Percentiles rank a stretch among this genome's conserved stretches.
phyloP scores from a whole-genome alignment of 441 rosid species.

The Syzygium malaccense region DNA sequence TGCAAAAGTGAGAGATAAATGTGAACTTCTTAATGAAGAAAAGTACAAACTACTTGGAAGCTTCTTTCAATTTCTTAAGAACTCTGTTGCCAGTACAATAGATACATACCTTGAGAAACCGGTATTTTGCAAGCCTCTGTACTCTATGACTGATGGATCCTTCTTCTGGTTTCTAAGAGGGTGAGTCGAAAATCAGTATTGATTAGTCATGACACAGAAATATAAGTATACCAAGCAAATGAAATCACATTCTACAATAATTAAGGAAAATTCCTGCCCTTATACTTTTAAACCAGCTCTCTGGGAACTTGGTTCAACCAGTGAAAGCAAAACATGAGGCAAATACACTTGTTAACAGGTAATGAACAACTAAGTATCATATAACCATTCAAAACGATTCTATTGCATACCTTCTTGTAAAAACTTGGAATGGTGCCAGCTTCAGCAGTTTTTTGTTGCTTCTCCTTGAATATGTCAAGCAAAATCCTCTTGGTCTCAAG shows the following conservation, averaged over 20 bases:
- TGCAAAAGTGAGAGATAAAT: conserved; percentile 26
- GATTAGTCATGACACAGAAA: neutral
- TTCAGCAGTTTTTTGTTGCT: conserved; percentile 88
- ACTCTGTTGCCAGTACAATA: neutral
- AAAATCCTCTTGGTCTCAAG: conserved; percentile 95
- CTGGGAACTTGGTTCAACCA: neutral
- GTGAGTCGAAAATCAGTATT: neutral
- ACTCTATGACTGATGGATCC: conserved; percentile 97
- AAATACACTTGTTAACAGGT: neutral
- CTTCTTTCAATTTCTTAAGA: neutral
- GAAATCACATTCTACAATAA: neutral
- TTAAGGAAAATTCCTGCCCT: neutral
- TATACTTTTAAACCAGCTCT: neutral
- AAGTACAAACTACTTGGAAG: neutral
- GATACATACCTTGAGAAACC: conserved; percentile 67
- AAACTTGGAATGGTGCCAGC: conserved; percentile 87
- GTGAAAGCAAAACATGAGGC: neutral
- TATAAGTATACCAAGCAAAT: neutral
- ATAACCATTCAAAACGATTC: neutral
- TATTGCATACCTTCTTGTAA: conserved; percentile 78
- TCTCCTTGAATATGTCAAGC: conserved; percentile 95
- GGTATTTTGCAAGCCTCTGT: conserved; percentile 87
- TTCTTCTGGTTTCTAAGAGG: conserved; percentile 85
- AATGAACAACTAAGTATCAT: neutral
- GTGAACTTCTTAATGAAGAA: conserved; percentile 1